Base-by-base conservation (phyloP, 1,284 basidiomycete genomes). In the Takashimella koratensis region DNA sequence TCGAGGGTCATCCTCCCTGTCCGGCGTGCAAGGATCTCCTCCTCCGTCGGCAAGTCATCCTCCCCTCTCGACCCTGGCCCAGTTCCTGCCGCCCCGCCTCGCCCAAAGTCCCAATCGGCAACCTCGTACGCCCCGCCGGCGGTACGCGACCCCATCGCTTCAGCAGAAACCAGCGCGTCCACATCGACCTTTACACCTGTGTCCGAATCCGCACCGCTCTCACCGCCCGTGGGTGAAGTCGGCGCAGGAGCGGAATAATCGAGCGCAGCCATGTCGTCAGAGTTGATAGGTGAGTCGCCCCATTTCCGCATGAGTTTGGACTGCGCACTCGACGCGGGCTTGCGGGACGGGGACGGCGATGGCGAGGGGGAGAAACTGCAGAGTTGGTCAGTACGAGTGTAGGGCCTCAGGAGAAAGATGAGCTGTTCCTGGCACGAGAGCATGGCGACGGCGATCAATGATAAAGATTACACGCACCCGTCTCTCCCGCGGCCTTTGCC, bases 111-210 rank as follows among this genome's bases (percentile, higher is more conserved):
- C 85, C 91, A 93, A 69, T 97, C 94, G 60, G 88, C 91, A 42
- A 97, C 88, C 73, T 96, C 92, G 69, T 98, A 98, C 57, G 90
- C 74, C 2, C 95, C 96, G 62, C 92, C 85, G 30, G 79, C 80
- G n/a, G 82, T 87, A 42, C 87, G 81, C 22, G 79, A 86, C 6
- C 95, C 75, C 60, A 75, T 57, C 1, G 73, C 70, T 16, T 72
- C 71, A 20, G 54, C 51, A 26, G 68, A 77, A 41, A 77, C 66
- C 8, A 77, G 68, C 22, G 76, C 71, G 8, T 78, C 64, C 16
- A 77, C 75, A 36, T 76, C 73, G 26, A 77, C 67, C 30, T 36
- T 36, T 8, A 36, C 16, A 8, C 30, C 30, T 8, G 30, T 36
- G 16, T 16, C 16, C 10, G 30, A 8, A 36, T 36, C 30, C 10